Evolutionary conservation across 257 asterid genomes (phyloP).

Genomic region (Orobanche coerulescens): DNA sequence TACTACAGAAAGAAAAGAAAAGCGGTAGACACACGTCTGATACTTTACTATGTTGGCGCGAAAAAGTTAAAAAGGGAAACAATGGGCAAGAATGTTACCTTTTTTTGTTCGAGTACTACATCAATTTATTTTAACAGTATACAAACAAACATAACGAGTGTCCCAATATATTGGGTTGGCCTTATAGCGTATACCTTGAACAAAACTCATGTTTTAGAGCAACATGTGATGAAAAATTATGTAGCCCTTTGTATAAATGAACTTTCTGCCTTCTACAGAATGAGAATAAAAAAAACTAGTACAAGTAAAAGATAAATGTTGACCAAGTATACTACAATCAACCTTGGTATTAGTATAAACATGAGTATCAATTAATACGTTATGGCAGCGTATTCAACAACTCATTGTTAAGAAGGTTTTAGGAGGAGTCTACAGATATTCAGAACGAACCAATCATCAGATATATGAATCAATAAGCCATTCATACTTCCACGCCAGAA

Average conservation of each 20-base stretch:
- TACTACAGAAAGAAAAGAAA: slow-evolving; percentile 1
- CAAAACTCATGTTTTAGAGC: background rate
- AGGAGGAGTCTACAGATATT: background rate
- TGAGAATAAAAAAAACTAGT: background rate
- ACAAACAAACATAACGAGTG: no score
- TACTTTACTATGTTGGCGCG: background rate
- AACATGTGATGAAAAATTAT: background rate
- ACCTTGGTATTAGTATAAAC: background rate
- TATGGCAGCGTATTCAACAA: background rate
- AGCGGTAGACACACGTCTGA: background rate
- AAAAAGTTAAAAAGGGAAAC: background rate
- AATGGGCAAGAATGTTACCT: background rate
- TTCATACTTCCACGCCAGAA: background rate
- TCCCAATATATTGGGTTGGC: no score
- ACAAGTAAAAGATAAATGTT: background rate
- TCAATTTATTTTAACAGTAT: no score
- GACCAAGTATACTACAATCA: background rate
- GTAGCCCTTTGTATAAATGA: background rate
- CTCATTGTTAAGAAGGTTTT: background rate
- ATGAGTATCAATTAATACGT: slow-evolving; percentile 3
- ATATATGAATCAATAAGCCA: background rate
- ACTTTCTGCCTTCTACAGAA: background rate
- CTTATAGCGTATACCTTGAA: background rate
- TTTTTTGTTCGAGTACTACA: background rate
- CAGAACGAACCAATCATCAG: background rate